Base-by-base conservation (phyloP, 2,329 filamentous ascomycete genomes). In the Trichoderma guizhouense region DNA sequence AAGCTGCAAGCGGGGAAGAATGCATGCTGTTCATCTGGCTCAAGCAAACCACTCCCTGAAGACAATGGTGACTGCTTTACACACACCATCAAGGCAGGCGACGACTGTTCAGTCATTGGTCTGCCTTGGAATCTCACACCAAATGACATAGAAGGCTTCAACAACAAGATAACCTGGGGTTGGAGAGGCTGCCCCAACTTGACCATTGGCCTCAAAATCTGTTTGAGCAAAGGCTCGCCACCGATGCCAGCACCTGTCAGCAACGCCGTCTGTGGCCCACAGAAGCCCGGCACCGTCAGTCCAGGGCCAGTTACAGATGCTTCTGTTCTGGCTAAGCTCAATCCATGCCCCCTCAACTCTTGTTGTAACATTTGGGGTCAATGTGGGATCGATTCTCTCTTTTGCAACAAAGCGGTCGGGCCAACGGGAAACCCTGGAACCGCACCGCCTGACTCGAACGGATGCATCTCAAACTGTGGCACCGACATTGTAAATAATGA, bases 331-430 rank as follows among this genome's bases (percentile, higher is more conserved):
- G 67, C 75, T 3, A 60, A 71, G 4, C 67, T 81, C 2, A 81
- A 79, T 47, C 78, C 77, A 0, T 81, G 79, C 53, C 76, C 77
- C 1, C 72, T 80, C 5, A 78, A 79, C 14, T 76, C 76, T 14
- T 79, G 77, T 62, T 77, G 78, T 70, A 74, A 82, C 71, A 77
- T 79, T 55, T 84, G 79, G 79, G 83, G 83, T 7, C 76, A 81
- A 30, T 85, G 84, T 36, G 83, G 83, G n/a, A 79, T 78, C 21
- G 81, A 80, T 1, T 69, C 72, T 2, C 81, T 81, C 11, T 84
- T 83, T 71, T 85, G 83, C 74, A 69, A 43, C 11, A 61, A 72
- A 24, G 32, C 32, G 15, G 36, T 39, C 1, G 57, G 58, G 9
- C 64, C 58, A 1, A 69, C 58, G 3, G 71, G 71, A 28, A 64